Base-by-base conservation (phyloP, 768 basidiomycete species). In the Leccinum variicolor region DNA sequence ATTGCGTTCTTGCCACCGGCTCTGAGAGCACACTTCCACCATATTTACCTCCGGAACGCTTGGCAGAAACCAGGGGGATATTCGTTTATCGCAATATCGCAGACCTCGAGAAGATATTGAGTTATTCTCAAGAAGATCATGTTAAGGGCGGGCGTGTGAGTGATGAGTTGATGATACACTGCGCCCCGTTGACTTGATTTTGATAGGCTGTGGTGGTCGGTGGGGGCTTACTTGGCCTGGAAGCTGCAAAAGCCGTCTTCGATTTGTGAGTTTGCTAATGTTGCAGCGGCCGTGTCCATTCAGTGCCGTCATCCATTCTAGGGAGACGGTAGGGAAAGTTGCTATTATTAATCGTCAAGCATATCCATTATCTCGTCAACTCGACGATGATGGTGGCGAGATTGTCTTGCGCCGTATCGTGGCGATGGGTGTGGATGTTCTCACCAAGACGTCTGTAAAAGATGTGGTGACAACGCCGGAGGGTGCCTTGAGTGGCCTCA, bases 41-140 rank as follows among this genome's bases (percentile, higher is more conserved):
- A 0, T 87, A 85, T 63, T 71, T 82, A 33, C 73, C 82, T 5
- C 62, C 72, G 1, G 73, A 75, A 29, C 63, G 74, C 15, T 73
- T 75, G 4, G 70, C 67, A 17, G 68, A 64, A 29, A 79, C 77
- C 7, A 76, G 75, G 36, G 89, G 89, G 4, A 72, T 86, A 3
- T 89, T 89, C 58, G 86, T 87, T 0, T 91, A 91, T 65, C 81
- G 89, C 31, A 88, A 83, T 59, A 81, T 91, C 47, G 72, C 83
- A 21, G 89, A 91, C 64, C 73, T 91, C 43, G 81, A 88, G 55
- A 74, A 70, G 6, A 85, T 91, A 57, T 79, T 88, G 50, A 63
- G 71, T n/a, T 89, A 85, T 63, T 77, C 84, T 4, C 76, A 83
- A 47, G 62, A 70, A 48, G 73, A 74, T 9, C 67, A 72, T 1